These are phyloP conservation scores for Hypsizygus ulmarius DNA, from an alignment of 1,284 basidiomycete species.

Conservation along the genomic window DNA sequence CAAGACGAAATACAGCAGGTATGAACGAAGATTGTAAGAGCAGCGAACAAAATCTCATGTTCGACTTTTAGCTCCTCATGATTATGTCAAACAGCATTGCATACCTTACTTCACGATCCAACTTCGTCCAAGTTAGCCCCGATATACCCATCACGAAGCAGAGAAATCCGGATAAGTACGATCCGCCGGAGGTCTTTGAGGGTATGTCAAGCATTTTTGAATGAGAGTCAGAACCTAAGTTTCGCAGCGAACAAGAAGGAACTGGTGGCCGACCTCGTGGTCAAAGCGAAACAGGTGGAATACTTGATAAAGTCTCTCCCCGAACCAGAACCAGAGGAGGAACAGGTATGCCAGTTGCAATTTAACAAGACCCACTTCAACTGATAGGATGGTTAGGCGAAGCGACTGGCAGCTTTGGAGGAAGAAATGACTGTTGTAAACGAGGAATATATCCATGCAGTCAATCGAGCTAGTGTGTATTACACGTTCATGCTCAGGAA, in stretches of 20 bases:
- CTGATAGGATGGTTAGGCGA: slow-evolving; percentile 42
- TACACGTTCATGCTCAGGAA: background rate
- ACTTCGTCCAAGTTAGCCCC: slow-evolving; percentile 69
- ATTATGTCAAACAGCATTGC: slow-evolving; percentile 79
- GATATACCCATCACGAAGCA: slow-evolving; percentile 76
- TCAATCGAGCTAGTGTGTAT: slow-evolving; percentile 70
- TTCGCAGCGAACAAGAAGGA: slow-evolving; percentile 71
- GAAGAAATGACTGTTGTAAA: slow-evolving; percentile 69
- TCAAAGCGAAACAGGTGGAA: slow-evolving; percentile 83
- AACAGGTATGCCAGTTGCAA: slow-evolving; percentile 44
- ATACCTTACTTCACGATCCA: slow-evolving; percentile 70
- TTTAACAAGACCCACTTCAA: background rate
- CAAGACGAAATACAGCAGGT: slow-evolving; percentile 86
- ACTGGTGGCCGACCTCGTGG: slow-evolving; percentile 73
- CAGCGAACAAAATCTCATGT: no score
- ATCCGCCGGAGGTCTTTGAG: slow-evolving; percentile 62
- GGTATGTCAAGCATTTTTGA: slow-evolving; percentile 37
- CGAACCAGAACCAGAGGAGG: slow-evolving; percentile 68
- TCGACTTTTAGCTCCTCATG: slow-evolving; percentile 56
- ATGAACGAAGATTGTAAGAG: slow-evolving; percentile 14
- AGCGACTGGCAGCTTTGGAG: slow-evolving; percentile 59
- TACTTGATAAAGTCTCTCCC: slow-evolving; percentile 76
- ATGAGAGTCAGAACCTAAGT: background rate
- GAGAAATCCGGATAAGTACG: slow-evolving; percentile 66
- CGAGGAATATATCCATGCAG: slow-evolving; percentile 66